Percentiles rank a stretch among this genome's conserved stretches.
Evolutionary conservation across 768 basidiomycete genomes (phyloP).

Genomic region (Phylloporus sp.): DNA sequence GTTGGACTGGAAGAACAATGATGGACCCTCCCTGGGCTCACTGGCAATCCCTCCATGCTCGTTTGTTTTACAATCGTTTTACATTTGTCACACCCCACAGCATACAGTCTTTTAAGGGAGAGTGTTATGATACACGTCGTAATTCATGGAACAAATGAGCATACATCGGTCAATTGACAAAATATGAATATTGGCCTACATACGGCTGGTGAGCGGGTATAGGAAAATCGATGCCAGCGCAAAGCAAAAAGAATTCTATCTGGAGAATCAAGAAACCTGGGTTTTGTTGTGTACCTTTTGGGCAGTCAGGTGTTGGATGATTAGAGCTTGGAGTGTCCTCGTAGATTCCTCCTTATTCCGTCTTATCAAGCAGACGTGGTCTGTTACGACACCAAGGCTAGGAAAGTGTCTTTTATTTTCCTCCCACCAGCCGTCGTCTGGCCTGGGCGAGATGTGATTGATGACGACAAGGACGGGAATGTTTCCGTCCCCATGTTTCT

Average conservation of each 20-base stretch:
- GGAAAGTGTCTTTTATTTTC: conserved; percentile 20
- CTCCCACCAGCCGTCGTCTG: conserved; percentile 20
- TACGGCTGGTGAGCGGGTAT: background rate
- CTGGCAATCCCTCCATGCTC: background rate
- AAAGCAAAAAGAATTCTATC: background rate
- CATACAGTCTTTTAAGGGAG: background rate
- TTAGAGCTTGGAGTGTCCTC: conserved; percentile 12
- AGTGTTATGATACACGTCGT: background rate
- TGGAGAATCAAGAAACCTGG: background rate
- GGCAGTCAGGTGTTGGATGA: conserved; percentile 14
- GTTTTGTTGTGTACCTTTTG: background rate
- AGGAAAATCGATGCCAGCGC: background rate
- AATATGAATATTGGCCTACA: too few species aligned
- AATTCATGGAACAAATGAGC: background rate
- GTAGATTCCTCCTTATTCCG: conserved; percentile 17
- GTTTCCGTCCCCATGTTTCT: conserved; percentile 11
- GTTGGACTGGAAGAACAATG: too few species aligned
- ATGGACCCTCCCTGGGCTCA: background rate
- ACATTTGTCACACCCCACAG: background rate
- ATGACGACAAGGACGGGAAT: conserved; percentile 20
- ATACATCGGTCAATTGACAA: background rate
- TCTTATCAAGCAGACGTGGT: conserved; percentile 20
- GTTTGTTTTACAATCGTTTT: too few species aligned
- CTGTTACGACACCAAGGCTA: conserved; percentile 8
- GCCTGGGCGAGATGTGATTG: conserved; percentile 19